Conservation (phyloP, 2,329 filamentous ascomycete species). For the Salinomyces thailandicus region DNA sequence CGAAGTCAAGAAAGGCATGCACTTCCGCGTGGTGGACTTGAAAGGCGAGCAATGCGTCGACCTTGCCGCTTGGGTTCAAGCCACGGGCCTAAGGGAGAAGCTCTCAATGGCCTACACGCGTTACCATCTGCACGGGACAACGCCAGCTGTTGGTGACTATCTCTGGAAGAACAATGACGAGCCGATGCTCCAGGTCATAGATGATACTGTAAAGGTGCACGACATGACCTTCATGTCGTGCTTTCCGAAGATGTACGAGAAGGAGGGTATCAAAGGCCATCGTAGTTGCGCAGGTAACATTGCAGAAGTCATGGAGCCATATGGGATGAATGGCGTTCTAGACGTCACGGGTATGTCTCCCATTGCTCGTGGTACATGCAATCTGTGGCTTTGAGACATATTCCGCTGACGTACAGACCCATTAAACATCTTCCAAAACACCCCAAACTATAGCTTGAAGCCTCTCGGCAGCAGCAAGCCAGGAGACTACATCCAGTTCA, state of each 20-base stretch:
- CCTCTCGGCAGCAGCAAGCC: constrained; percentile 27
- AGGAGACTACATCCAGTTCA: constrained; percentile 31
- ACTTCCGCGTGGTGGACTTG: constrained; percentile 31
- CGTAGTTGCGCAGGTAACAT: constrained; percentile 30
- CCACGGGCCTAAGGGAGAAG: constrained; percentile 24
- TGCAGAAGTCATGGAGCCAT: constrained; percentile 27
- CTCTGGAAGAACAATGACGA: constrained; percentile 30
- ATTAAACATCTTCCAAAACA: constrained; percentile 34
- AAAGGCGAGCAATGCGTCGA: constrained; percentile 33
- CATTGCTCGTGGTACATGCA: not conserved
- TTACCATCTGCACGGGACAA: constrained; percentile 27
- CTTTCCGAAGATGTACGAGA: constrained; percentile 29
- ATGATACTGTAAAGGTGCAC: constrained; percentile 31
- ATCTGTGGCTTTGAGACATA: too few relatives aligned
- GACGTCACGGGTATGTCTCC: constrained; percentile 18
- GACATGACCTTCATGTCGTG: constrained; percentile 31
- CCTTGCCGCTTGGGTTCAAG: constrained; percentile 29
- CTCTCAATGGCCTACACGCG: constrained; percentile 31
- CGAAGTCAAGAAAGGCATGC: constrained; percentile 25
- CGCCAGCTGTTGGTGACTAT: constrained; percentile 27
- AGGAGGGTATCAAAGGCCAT: constrained; percentile 25
- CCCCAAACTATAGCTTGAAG: constrained; percentile 30
- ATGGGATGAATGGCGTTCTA: constrained; percentile 25
- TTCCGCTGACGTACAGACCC: constrained; percentile 18
- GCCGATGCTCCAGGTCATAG: constrained; percentile 26